Conservation (phyloP, 805 yeast genomes). For the Nakazawaea molendinolei region DNA sequence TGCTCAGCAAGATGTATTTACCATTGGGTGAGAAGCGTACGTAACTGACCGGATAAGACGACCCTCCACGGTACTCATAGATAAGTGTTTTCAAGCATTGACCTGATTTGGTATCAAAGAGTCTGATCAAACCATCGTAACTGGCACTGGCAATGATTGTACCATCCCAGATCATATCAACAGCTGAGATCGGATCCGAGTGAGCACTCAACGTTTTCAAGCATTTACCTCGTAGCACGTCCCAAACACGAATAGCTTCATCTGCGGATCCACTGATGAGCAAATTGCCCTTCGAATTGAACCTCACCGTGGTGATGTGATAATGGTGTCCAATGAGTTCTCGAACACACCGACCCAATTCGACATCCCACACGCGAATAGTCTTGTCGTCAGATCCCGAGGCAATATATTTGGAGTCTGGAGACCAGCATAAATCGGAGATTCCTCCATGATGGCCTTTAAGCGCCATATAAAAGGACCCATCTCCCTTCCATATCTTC, state of each 20-base stretch:
- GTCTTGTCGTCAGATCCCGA: slow-evolving; percentile 85
- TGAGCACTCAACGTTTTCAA: slow-evolving; percentile 85
- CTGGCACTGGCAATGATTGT: slow-evolving; percentile 81
- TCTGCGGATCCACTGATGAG: slow-evolving; percentile 81
- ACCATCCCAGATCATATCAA: slow-evolving; percentile 72
- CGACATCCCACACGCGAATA: slow-evolving; percentile 63
- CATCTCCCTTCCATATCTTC: slow-evolving; percentile 46
- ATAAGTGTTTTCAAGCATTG: slow-evolving; percentile 88
- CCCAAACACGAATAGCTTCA: slow-evolving; percentile 91
- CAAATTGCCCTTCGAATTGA: slow-evolving; percentile 69
- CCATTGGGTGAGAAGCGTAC: slow-evolving; percentile 79
- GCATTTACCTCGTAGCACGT: slow-evolving; percentile 59
- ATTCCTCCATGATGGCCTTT: slow-evolving; percentile 66
- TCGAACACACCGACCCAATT: slow-evolving; percentile 41
- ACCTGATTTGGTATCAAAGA: slow-evolving; percentile 84
- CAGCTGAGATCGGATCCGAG: slow-evolving; percentile 77
- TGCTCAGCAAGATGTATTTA: slow-evolving; percentile 65
- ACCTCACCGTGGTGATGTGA: slow-evolving; percentile 68
- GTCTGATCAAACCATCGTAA: slow-evolving; percentile 82
- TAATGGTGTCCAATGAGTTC: slow-evolving; percentile 75
- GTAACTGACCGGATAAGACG: slow-evolving; percentile 70
- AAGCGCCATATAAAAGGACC: slow-evolving; percentile 27
- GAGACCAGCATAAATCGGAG: slow-evolving; percentile 73
- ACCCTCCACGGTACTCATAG: slow-evolving; percentile 65
- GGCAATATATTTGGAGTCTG: slow-evolving; percentile 66